Evolutionary conservation across 306 rosid genomes (phyloP).

Genomic region (Comarum palustre): DNA sequence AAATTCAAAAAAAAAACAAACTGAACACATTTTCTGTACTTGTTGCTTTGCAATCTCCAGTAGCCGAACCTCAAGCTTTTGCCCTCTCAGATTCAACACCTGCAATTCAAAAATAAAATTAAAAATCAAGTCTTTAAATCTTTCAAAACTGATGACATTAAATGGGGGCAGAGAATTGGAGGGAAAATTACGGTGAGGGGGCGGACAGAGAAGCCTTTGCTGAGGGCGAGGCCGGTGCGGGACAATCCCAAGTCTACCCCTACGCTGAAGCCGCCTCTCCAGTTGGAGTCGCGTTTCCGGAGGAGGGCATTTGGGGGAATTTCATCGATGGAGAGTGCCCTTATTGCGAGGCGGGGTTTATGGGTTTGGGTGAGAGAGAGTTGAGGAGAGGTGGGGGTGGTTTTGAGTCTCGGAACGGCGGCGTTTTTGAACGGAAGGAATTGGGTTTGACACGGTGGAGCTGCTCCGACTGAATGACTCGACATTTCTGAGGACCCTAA

Average conservation of each 20-base stretch:
- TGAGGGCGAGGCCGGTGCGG: conserved; percentile 82
- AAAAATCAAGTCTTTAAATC: background rate
- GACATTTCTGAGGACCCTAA: conserved; percentile 1
- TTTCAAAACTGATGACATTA: background rate
- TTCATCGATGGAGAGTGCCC: conserved; percentile 35
- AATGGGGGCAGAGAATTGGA: background rate
- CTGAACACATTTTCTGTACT: conserved; percentile 13
- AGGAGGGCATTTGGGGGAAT: conserved; percentile 77
- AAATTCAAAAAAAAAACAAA: background rate
- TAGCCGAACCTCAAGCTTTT: conserved; percentile 71
- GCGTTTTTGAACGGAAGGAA: background rate
- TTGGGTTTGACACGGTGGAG: conserved; percentile 13
- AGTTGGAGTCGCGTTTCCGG: conserved; percentile 54
- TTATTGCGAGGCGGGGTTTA: conserved; percentile 3
- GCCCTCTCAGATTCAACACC: conserved; percentile 87
- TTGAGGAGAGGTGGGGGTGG: conserved; percentile 12
- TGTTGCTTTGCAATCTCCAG: conserved; percentile 67
- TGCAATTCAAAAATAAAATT: conserved; percentile 3
- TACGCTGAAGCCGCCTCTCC: conserved; percentile 88
- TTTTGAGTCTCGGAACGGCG: background rate
- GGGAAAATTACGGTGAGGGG: conserved; percentile 58
- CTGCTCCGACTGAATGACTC: background rate
- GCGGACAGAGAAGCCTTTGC: conserved; percentile 76
- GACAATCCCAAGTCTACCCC: conserved; percentile 82
- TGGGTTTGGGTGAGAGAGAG: background rate